Conservation (phyloP, 768 basidiomycete genomes). For the Piloderma croceum region DNA sequence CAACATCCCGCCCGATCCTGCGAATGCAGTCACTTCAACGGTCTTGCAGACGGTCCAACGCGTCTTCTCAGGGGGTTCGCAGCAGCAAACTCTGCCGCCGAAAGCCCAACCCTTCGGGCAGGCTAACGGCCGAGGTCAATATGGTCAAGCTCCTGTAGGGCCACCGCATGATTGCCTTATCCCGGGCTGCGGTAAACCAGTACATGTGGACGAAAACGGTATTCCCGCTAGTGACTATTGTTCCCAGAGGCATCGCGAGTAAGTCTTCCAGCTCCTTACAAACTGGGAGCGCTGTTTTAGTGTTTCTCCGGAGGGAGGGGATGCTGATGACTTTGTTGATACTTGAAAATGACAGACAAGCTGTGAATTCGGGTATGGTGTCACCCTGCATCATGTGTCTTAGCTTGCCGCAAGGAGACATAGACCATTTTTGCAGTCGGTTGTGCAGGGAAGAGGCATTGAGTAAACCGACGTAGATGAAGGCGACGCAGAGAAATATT, state of each 20-base stretch:
- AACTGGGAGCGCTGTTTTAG: no score
- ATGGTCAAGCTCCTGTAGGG: background rate
- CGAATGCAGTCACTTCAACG: background rate
- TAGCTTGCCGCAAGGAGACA: slow-evolving; percentile 49
- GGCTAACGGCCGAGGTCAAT: slow-evolving; percentile 22
- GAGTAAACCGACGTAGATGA: slow-evolving; percentile 36
- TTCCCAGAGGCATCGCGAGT: slow-evolving; percentile 60
- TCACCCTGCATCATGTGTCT: slow-evolving; percentile 62
- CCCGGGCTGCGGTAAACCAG: slow-evolving; percentile 52
- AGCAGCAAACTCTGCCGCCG: slow-evolving; percentile 15
- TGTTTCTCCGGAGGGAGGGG: no score
- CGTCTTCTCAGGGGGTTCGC: slow-evolving; percentile 9
- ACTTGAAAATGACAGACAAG: slow-evolving; percentile 41
- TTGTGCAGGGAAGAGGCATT: slow-evolving; percentile 56
- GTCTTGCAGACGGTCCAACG: background rate
- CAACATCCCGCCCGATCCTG: background rate
- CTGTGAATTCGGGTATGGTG: slow-evolving; percentile 46
- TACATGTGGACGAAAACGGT: slow-evolving; percentile 50
- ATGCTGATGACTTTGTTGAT: slow-evolving; percentile 5
- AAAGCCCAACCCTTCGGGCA: slow-evolving; percentile 12
- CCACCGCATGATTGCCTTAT: slow-evolving; percentile 42
- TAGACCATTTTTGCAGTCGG: slow-evolving; percentile 59
- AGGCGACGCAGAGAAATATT: background rate
- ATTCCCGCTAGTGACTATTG: slow-evolving; percentile 50
- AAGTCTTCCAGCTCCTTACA: slow-evolving; percentile 23